A percentile compares a stretch with the other conserved stretches of the same genome.
Conservation (phyloP, 257 asterid species). For the Verbena officinalis region DNA sequence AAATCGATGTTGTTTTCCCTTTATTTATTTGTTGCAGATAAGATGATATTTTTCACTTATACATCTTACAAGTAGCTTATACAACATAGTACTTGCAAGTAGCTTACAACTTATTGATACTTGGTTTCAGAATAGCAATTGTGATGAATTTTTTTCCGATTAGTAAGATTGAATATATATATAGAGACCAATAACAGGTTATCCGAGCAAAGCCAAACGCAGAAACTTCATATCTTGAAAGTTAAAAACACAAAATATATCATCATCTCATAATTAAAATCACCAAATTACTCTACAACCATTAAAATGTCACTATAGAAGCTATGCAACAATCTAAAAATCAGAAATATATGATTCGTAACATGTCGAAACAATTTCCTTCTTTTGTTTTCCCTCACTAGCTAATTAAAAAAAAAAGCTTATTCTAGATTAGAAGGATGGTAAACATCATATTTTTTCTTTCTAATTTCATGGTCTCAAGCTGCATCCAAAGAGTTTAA, state of each 20-base stretch:
- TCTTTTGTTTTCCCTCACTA: neutral
- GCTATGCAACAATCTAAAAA: constrained; percentile 12
- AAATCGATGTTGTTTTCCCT: too few species aligned
- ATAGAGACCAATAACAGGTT: too few species aligned
- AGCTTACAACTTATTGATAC: too few species aligned
- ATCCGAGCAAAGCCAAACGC: too few species aligned
- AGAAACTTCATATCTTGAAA: neutral
- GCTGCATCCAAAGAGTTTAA: neutral
- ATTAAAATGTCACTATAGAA: constrained; percentile 5
- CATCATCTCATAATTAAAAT: constrained; percentile 2
- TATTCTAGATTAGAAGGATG: neutral
- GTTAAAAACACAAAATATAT: constrained; percentile 7
- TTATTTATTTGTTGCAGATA: too few species aligned
- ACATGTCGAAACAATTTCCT: neutral
- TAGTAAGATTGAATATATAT: too few species aligned
- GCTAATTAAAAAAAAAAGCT: neutral
- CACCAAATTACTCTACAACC: constrained; percentile 21
- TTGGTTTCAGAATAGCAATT: too few species aligned
- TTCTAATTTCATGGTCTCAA: neutral
- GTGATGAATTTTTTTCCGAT: too few species aligned
- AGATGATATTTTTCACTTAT: too few species aligned
- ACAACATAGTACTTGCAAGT: too few species aligned
- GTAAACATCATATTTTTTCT: neutral
- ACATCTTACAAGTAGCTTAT: too few species aligned
- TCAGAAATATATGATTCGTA: neutral